Evolutionary conservation across 2,329 filamentous ascomycete genomes (phyloP).

Genomic region (Clarireedia sp.): DNA sequence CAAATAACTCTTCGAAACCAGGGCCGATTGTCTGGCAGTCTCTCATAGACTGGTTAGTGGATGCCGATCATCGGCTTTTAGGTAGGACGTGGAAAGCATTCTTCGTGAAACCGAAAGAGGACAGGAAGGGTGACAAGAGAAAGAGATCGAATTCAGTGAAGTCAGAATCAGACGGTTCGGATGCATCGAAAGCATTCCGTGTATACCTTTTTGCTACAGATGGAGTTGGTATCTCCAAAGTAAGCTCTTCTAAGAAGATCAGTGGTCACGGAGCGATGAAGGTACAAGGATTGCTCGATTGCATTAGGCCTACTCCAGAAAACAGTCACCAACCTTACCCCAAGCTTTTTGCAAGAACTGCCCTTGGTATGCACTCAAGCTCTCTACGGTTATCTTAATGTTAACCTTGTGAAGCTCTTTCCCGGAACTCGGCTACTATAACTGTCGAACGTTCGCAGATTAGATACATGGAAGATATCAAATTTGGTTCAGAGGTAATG

Average conservation of each 20-base stretch:
- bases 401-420: slow-evolving; percentile 38
- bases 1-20: slow-evolving; percentile 27
- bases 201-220: slow-evolving; percentile 49
- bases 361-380: slow-evolving; percentile 36
- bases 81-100: slow-evolving; percentile 27
- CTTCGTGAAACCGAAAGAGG: slow-evolving; percentile 19
- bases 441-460: slow-evolving; percentile 42
- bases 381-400: not conserved
- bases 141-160: slow-evolving; percentile 33
- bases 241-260: not conserved
- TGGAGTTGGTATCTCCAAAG: slow-evolving; percentile 26
- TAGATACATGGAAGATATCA: slow-evolving; percentile 23
- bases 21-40: slow-evolving; percentile 28
- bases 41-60: slow-evolving; percentile 35
- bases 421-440: slow-evolving; percentile 29
- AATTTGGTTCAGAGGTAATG: slow-evolving; percentile 39
- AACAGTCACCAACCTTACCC: slow-evolving; percentile 41
- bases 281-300: slow-evolving; percentile 39
- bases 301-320: slow-evolving; percentile 40
- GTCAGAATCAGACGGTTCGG: slow-evolving; percentile 30
- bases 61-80: slow-evolving; percentile 21
- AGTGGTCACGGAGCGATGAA: slow-evolving; percentile 25
- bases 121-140: slow-evolving; percentile 20
- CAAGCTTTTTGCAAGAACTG: slow-evolving; percentile 52
- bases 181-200: slow-evolving; percentile 33